Evolutionary conservation across 495 filamentous ascomycete genomes (phyloP), one percentile per base, ranked within the genome.

Genomic region (Geoglossum glabrum): DNA sequence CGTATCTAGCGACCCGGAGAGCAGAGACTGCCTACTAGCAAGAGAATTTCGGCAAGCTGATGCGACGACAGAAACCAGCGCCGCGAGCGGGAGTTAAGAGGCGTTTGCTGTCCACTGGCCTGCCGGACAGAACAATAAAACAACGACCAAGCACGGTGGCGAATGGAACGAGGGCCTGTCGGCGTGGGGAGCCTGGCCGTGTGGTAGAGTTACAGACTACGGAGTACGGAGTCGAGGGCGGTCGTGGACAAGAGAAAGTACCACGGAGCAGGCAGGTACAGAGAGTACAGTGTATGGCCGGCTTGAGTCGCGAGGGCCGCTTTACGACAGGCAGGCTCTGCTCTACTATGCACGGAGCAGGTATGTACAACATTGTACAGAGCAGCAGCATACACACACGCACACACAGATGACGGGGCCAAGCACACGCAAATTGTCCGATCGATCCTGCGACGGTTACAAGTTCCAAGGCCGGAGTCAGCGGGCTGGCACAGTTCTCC

Each of bases 141-240:
- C 17, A 45, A 19, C 40, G n/a, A 21, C 36, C 36, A 45, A 21
- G 17, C n/a, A 45, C 40, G 40, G 40, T 21, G 40, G n/a, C 40
- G 10, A 45, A 45, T 45, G 40, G 23, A 17, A 45, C 4, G 23
- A 45, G 0, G 1, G n/a, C 1, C 40, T 2, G 40, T 45, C 6
- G 86, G 83, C 61, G 81, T 80, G 83, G 75, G 81, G 56, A 79
- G 80, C 61, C 40, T 75, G 84, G 52, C 79, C 78, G 15, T 77
- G 77, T 34, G 80, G 80, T 3, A 87, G 84, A 62, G 78, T 76
- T 3, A 76, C 82, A 17, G 81, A 84, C 21, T 66, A 87, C 13
- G 87, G 85, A 34, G 31, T 34, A 34, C 31, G 11, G 11, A 34
- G 5, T 11, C 4, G 23, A 45, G n/a, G 40, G 40, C n/a, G 40